A percentile compares a stretch with the other conserved stretches of the same genome.
Conservation (phyloP, 179 eudicot species). For the Beta corolliflora region DNA sequence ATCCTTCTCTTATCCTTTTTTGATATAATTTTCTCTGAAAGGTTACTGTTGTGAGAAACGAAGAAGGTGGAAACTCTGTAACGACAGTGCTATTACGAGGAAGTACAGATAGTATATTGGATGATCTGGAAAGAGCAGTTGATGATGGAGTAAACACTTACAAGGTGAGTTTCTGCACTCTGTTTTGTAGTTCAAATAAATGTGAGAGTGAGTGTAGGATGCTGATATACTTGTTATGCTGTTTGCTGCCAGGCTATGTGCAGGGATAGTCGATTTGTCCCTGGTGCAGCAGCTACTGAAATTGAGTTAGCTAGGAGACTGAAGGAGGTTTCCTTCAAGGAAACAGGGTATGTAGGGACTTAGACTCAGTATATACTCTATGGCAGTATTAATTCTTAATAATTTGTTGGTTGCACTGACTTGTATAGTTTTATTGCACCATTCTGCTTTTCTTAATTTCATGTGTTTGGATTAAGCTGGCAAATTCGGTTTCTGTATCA, state of each 20-base stretch:
- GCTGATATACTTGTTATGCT: slow-evolving; percentile 6
- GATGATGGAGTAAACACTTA: slow-evolving; percentile 97
- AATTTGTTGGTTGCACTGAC: too few relatives aligned
- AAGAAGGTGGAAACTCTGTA: slow-evolving; percentile 90
- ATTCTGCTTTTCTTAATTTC: neutral
- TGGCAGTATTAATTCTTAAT: neutral
- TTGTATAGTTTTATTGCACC: neutral
- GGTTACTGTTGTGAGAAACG: slow-evolving; percentile 95
- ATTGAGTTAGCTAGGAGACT: slow-evolving; percentile 86
- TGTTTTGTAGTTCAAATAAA: neutral
- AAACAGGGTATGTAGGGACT: slow-evolving; percentile 64
- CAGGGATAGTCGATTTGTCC: slow-evolving; percentile 89
- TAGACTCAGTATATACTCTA: neutral
- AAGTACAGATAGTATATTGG: slow-evolving; percentile 96
- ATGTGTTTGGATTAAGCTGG: neutral
- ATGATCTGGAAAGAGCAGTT: slow-evolving; percentile 98
- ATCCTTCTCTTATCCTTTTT: neutral
- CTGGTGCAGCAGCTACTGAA: slow-evolving; percentile 99
- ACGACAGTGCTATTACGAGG: slow-evolving; percentile 84
- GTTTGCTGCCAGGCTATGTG: slow-evolving; percentile 70
- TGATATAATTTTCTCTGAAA: slow-evolving; percentile 23
- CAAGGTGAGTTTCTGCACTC: slow-evolving; percentile 46
- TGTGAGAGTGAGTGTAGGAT: neutral
- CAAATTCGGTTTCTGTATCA: neutral
- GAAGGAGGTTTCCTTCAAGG: slow-evolving; percentile 87